Base-by-base conservation (phyloP, 2,329 filamentous ascomycete species). In the Fusarium stilboides region DNA sequence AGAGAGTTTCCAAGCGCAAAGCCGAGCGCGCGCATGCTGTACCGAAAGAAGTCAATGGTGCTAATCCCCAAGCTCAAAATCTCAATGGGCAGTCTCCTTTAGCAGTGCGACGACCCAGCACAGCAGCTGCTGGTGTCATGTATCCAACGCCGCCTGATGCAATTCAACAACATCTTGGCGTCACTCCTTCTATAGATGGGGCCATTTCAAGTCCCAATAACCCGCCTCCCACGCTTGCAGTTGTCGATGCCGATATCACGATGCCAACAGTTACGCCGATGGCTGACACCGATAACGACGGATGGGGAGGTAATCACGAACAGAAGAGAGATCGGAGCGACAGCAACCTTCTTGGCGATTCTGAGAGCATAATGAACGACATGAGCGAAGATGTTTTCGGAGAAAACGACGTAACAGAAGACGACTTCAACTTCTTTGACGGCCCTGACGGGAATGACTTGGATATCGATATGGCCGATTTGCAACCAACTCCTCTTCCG, bases 381-480 rank as follows among this genome's bases (percentile, higher is more conserved):
- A 84, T 92, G 69, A 89, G 89, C 14, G 87, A 86, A 10, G 90
- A 93, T 69, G 87, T 91, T 70, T 93, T 93, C 78, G 89, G 86
- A n/a, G 87, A 89, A n/a, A 86, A 88, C 66, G 88, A 89, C 69
- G 85, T 95, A n/a, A 94, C 91, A 2, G 93, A 96, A 71, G 92
- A 89, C 8, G 93, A 96, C 75, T 95, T 95, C 76, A 93, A 88
- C 76, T 95, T 94, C 77, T 95, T 95, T 71, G 92, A 95, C 72
- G 80, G 86, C 26, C 83, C 86, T 5, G 82, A 77, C 4, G 79
- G 78, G 13, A 77, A 79, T 24, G 81, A 81, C 42, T 60, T 84
- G 40, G 79, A 81, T 22, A 71, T 77, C 20, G 53, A 76, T 2
- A 76, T 80, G 70, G 65, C 57, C 15, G 75, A 75, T 52, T 33